These are phyloP conservation scores for Chlorella sp. DNA, from an alignment of 139 green algal species.

Conservation along the genomic window DNA sequence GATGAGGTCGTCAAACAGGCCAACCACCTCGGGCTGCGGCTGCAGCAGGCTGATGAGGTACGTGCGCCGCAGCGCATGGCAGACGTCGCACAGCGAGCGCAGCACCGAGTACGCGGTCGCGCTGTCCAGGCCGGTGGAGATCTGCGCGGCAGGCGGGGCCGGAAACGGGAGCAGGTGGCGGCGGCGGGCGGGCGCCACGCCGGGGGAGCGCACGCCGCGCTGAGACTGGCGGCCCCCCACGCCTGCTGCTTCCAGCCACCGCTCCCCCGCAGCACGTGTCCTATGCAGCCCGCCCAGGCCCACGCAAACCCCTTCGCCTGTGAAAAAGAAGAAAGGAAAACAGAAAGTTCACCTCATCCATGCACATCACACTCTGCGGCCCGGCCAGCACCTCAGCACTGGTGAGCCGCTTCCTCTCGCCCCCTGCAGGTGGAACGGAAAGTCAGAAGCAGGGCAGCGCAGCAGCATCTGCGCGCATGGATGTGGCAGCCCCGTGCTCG, in stretches of 20 bases:
- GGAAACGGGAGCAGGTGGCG: no score
- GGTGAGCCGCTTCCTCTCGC: constrained; percentile 71
- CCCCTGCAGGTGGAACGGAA: constrained; percentile 62
- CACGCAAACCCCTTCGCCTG: no score
- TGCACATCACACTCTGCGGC: constrained; percentile 19
- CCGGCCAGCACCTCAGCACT: constrained; percentile 71
- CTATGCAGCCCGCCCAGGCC: not conserved
- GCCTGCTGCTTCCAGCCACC: not conserved
- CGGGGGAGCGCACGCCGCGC: not conserved
- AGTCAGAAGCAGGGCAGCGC: constrained; percentile 29
- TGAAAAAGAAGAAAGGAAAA: not conserved
- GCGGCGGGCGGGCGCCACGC: not conserved
- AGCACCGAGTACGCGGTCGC: constrained; percentile 75
- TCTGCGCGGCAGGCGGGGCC: constrained; percentile 48
- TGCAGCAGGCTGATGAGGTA: constrained; percentile 74
- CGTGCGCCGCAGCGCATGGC: constrained; percentile 47
- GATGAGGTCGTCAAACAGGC: constrained; percentile 75
- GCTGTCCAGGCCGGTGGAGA: constrained; percentile 58
- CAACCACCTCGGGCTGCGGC: constrained; percentile 71
- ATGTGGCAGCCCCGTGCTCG: no score
- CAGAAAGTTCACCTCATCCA: constrained; percentile 10
- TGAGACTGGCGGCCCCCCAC: not conserved
- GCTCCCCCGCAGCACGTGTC: not conserved
- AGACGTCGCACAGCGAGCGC: constrained; percentile 14
- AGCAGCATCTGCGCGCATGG: constrained; percentile 39